Percentiles rank a stretch among this genome's conserved stretches.
phyloP scores from a whole-genome alignment of 352 stramenopile species.

The Halophytophthora polymorphica region DNA sequence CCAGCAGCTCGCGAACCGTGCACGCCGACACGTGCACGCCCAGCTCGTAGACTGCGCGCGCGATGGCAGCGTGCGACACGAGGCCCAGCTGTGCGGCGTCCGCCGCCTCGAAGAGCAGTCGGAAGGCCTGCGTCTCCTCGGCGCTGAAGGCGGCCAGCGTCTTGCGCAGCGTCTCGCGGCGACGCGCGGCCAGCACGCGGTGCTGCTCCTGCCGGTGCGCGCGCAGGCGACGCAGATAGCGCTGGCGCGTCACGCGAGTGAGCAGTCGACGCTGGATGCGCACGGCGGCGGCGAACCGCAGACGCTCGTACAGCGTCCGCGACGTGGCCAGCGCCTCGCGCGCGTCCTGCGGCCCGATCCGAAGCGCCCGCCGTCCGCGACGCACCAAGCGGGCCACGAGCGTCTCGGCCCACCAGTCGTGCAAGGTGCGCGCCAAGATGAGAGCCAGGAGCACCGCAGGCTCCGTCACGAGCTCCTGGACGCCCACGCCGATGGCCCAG shows the following conservation, averaged over 20 bases:
- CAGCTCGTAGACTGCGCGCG: conserved; percentile 70
- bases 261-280: conserved; percentile 63
- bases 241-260: conserved; percentile 44
- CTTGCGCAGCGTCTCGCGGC: conserved; percentile 40
- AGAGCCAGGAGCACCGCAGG: conserved; percentile 43
- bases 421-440: conserved; percentile 50
- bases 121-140: conserved; percentile 64
- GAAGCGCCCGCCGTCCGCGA: conserved; percentile 41
- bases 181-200: conserved; percentile 26
- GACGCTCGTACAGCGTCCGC: conserved; percentile 64
- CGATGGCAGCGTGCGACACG: conserved; percentile 64
- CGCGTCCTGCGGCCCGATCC: conserved; percentile 31
- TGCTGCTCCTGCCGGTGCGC: conserved; percentile 45
- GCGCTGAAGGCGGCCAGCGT: conserved; percentile 62
- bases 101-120: conserved; percentile 55
- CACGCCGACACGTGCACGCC: conserved; percentile 49
- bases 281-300: conserved; percentile 63
- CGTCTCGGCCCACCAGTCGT: conserved; percentile 54
- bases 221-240: conserved; percentile 47
- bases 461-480: conserved; percentile 55
- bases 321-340: conserved; percentile 29
- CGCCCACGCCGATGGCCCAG: conserved; percentile 38
- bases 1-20: conserved; percentile 46
- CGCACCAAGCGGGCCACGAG: conserved; percentile 38
- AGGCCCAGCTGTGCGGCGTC: conserved; percentile 62